Conservation (phyloP, 176 grass and related monocot species). For the Puya raimondii region DNA sequence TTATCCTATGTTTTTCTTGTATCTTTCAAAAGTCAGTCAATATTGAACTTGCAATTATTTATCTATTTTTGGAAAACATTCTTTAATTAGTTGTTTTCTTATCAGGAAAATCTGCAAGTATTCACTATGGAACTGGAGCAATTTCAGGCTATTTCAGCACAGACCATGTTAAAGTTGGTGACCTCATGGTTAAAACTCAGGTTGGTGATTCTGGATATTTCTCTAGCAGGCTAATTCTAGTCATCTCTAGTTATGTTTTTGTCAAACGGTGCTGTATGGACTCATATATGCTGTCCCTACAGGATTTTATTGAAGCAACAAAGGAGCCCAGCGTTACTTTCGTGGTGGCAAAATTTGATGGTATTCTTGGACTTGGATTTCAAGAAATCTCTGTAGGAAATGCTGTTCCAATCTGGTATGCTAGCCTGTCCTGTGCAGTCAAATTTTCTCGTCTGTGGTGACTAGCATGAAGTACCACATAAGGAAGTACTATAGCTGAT, state of each 20-base stretch:
- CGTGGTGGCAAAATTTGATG: constrained; percentile 65
- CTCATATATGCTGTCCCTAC: constrained; percentile 2
- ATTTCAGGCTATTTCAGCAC: constrained; percentile 64
- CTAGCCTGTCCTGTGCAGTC: not conserved
- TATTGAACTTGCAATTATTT: not conserved
- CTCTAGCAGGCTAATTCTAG: not conserved
- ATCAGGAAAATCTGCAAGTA: constrained; percentile 52
- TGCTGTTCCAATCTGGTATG: constrained; percentile 60
- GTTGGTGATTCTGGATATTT: constrained; percentile 21
- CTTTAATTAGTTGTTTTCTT: constrained; percentile 11
- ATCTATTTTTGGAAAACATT: not conserved
- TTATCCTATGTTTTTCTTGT: not conserved
- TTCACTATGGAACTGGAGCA: constrained; percentile 65
- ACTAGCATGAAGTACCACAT: not conserved
- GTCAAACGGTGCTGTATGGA: constrained; percentile 9
- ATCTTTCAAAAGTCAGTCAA: not conserved
- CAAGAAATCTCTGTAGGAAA: constrained; percentile 55
- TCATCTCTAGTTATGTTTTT: constrained; percentile 1
- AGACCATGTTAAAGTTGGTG: constrained; percentile 66
- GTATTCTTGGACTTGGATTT: constrained; percentile 89
- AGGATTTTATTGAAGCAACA: constrained; percentile 78
- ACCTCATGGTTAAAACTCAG: constrained; percentile 63
- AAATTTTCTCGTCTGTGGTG: not conserved
- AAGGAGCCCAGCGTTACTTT: constrained; percentile 59
- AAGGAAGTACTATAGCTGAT: not conserved